Evolutionary conservation across 495 filamentous ascomycete genomes (phyloP), one percentile per base, ranked within the genome.

Genomic region (Apiosordaria backusii): DNA sequence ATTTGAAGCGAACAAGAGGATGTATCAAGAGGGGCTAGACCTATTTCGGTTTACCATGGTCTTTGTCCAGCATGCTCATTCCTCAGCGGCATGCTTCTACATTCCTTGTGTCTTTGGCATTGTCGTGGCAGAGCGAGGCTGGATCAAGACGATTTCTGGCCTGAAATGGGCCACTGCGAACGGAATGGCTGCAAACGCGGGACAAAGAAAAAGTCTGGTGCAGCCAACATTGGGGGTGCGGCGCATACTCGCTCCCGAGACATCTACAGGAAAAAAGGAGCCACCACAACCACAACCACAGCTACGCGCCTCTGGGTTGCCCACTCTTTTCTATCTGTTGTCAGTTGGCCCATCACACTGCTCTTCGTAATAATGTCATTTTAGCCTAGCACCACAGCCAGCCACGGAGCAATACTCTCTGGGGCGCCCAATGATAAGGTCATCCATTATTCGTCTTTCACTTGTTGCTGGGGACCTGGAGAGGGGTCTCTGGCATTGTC

Each of bases 171-270:
- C 29, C 6, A 70, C 71, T 75, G 73, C 74, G 74, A 76, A 75
- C 74, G 74, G 74, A 74, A 73, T 67, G 0, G 45, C 50, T 74
- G 76, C 78, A 79, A 78, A 80, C 78, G 75, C 74, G 55, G 66
- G 67, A 72, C 67, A 77, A 78, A 75, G 70, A 68, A 67, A 66
- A 66, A 7, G 52, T 45, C 35, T 45, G 35, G 35, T 45, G 35
- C 35, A 45, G 35, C 35, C 35, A 45, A 45, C 35, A 15, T 45
- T 45, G 35, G 35, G 71, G 68, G 67, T 63, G 68, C 68, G 71
- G 77, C 72, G 68, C 73, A 67, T 74, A 78, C 35, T 45, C 9
- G 35, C 70, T 81, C 79, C 79, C 79, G 79, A 80, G 76, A 80
- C 79, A 79, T 63, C 25, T 52, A 57, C 65, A 62, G 64, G n/a